A percentile compares a stretch with the other conserved stretches of the same genome.
Conservation (phyloP, 2,329 filamentous ascomycete genomes). For the Elsinoe necatrix region DNA sequence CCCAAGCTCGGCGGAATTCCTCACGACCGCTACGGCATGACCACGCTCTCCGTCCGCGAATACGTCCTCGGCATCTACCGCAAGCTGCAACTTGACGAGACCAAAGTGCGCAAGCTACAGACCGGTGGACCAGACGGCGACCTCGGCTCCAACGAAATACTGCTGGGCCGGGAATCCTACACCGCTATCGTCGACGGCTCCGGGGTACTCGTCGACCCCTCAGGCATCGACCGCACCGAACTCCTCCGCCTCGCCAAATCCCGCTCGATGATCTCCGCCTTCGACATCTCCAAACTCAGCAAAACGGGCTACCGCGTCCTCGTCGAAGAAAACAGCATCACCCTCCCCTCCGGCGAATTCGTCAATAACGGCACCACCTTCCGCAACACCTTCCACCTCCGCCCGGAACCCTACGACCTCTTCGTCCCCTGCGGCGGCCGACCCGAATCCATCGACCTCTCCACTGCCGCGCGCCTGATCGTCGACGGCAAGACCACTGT, state of each 20-base stretch:
- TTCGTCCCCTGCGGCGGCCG: constrained; percentile 96
- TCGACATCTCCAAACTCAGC: constrained; percentile 77
- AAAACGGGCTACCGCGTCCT: constrained; percentile 82
- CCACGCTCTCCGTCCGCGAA: constrained; percentile 88
- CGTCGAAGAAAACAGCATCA: constrained; percentile 82
- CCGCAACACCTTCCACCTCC: constrained; percentile 95
- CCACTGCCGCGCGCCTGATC: constrained; percentile 79
- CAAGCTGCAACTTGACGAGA: constrained; percentile 83
- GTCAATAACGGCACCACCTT: constrained; percentile 88
- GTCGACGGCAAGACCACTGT: constrained; percentile 78
- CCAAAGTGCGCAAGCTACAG: constrained; percentile 84
- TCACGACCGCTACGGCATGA: constrained; percentile 96
- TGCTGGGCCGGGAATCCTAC: constrained; percentile 93
- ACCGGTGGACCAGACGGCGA: constrained; percentile 96
- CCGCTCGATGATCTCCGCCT: constrained; percentile 83
- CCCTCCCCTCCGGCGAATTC: constrained; percentile 76
- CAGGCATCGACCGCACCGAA: constrained; percentile 78
- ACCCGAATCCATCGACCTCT: constrained; percentile 91
- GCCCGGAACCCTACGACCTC: constrained; percentile 64
- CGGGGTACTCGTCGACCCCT: constrained; percentile 86
- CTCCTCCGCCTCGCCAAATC: constrained; percentile 74
- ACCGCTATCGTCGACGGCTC: constrained; percentile 91
- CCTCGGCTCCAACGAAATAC: constrained; percentile 93
- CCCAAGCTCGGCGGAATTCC: constrained; percentile 93
- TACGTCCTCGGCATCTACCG: constrained; percentile 96